Conservation (phyloP, 2,329 filamentous ascomycete species). For the Ascosphaera apis region DNA sequence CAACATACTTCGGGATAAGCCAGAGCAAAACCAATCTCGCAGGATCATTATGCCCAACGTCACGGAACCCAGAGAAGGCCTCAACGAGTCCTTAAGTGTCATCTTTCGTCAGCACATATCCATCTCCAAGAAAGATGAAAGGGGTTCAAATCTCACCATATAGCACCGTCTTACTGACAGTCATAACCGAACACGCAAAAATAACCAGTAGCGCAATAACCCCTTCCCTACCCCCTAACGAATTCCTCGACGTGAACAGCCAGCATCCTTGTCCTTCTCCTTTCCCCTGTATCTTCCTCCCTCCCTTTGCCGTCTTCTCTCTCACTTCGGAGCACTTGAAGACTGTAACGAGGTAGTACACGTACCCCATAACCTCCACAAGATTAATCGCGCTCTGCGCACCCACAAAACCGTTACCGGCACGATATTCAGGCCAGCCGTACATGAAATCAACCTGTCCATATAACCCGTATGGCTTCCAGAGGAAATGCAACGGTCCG, state of each 20-base stretch:
- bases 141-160: conserved; percentile 30
- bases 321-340: conserved; percentile 10
- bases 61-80: conserved; percentile 34
- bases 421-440: conserved; percentile 48
- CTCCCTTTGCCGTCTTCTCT: conserved; percentile 13
- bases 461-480: conserved; percentile 59
- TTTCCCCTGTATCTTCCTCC: conserved; percentile 8
- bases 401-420: conserved; percentile 48
- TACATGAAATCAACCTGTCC: conserved; percentile 61
- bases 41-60: conserved; percentile 38
- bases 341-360: conserved; percentile 35
- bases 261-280: not conserved
- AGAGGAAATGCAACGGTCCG: conserved; percentile 47
- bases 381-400: conserved; percentile 50
- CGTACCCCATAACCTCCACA: conserved; percentile 43
- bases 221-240: conserved; percentile 28
- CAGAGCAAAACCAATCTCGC: conserved; percentile 33
- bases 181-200: conserved; percentile 37
- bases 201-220: conserved; percentile 34
- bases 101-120: conserved; percentile 1
- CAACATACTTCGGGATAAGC: conserved; percentile 41
- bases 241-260: conserved; percentile 15
- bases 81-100: conserved; percentile 32
- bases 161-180: conserved; percentile 42
- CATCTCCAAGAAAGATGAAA: not conserved